These are phyloP conservation scores for Sporothrix dimorphospora DNA, from an alignment of 2,329 filamentous ascomycete species.

Conservation along the genomic window DNA sequence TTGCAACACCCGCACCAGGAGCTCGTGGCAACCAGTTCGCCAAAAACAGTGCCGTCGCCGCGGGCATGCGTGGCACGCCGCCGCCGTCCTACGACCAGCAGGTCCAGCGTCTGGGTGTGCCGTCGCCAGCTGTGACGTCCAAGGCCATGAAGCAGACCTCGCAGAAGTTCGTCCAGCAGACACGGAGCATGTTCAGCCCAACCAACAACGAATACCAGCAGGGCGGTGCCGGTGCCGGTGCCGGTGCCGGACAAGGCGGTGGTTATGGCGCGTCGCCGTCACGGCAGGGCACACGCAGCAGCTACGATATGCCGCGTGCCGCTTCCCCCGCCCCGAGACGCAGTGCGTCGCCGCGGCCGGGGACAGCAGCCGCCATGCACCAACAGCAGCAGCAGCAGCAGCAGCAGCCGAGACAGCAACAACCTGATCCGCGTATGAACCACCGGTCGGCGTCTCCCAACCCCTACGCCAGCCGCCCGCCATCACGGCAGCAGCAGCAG, in stretches of 20 bases:
- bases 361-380: conserved; percentile 45
- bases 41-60: conserved; percentile 50
- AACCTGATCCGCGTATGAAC: conserved; percentile 43
- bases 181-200: conserved; percentile 72
- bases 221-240: not conserved
- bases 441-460: conserved; percentile 54
- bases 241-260: conserved; percentile 32
- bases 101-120: conserved; percentile 80
- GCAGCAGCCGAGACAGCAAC: conserved; percentile 27
- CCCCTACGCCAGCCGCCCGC: conserved; percentile 56
- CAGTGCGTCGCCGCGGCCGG: conserved; percentile 64
- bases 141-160: conserved; percentile 95
- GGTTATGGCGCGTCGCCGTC: conserved; percentile 46
- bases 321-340: conserved; percentile 71
- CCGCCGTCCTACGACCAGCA: conserved; percentile 85
- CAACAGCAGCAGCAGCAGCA: conserved; percentile 27
- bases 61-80: conserved; percentile 72
- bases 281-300: conserved; percentile 59
- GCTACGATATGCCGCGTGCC: conserved; percentile 61
- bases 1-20: conserved; percentile 75
- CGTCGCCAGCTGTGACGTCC: conserved; percentile 88
- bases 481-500: conserved; percentile 41
- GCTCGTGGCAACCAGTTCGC: conserved; percentile 40
- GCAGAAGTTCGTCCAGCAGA: conserved; percentile 83
- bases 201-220: conserved; percentile 31